phyloP scores from a whole-genome alignment of 495 filamentous ascomycete species.

The Collariella sp. region DNA sequence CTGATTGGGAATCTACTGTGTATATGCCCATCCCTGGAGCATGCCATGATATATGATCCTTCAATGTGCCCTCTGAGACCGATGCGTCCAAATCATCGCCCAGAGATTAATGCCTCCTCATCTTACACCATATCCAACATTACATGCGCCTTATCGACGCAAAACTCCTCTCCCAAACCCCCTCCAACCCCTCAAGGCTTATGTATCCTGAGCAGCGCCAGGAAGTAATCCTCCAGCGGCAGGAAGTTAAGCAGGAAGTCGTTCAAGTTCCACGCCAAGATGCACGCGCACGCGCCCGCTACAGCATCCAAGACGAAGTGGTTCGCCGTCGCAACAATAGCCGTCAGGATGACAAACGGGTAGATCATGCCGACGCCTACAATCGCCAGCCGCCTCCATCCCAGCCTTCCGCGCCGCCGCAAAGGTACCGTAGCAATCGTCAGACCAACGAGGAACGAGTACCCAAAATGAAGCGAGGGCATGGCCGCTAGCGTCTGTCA shows the following conservation, averaged over 20 bases:
- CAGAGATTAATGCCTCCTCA: too few relatives aligned
- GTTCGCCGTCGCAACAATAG: constrained; percentile 66
- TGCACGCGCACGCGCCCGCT: constrained; percentile 43
- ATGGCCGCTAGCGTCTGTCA: constrained; percentile 49
- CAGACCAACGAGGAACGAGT: constrained; percentile 64
- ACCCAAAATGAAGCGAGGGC: constrained; percentile 75
- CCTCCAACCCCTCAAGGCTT: constrained; percentile 15
- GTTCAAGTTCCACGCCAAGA: constrained; percentile 25
- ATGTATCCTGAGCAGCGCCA: constrained; percentile 22
- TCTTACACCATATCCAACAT: too few relatives aligned
- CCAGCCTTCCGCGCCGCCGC: constrained; percentile 16
- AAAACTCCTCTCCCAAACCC: too few relatives aligned
- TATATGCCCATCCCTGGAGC: too few relatives aligned
- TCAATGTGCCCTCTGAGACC: too few relatives aligned
- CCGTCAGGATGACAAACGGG: constrained; percentile 54
- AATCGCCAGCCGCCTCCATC: constrained; percentile 23
- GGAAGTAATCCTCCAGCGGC: constrained; percentile 25
- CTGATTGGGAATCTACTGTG: too few relatives aligned
- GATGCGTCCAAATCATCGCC: too few relatives aligned
- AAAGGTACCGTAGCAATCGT: constrained; percentile 47
- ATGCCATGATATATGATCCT: too few relatives aligned
- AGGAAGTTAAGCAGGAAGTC: constrained; percentile 22
- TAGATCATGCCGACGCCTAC: constrained; percentile 53
- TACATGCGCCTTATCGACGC: too few relatives aligned
- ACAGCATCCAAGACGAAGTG: constrained; percentile 66